A percentile compares a stretch with the other conserved stretches of the same genome.
Conservation (phyloP, 1,284 basidiomycete genomes). For the Polyporus tsugae region DNA sequence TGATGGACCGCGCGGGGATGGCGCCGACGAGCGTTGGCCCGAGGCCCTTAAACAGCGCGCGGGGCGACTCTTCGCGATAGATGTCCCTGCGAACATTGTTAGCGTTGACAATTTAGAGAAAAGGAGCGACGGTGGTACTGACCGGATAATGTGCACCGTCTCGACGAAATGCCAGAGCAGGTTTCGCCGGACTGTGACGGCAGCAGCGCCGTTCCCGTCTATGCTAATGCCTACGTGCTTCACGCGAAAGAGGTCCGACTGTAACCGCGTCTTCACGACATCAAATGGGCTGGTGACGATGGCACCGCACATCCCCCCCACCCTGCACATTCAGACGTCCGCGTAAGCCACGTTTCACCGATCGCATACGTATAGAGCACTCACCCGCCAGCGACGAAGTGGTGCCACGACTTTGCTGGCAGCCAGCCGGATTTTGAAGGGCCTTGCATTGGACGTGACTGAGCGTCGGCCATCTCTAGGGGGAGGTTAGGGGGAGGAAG, state of each 20-base stretch:
- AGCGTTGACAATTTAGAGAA: background rate
- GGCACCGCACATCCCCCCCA: conserved; percentile 98
- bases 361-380: conserved; percentile 40
- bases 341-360: conserved; percentile 20
- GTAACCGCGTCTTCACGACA: conserved; percentile 97
- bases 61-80: conserved; percentile 88
- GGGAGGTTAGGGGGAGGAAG: background rate
- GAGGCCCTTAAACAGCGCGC: conserved; percentile 94
- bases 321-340: conserved; percentile 50
- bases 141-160: conserved; percentile 91
- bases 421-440: conserved; percentile 49
- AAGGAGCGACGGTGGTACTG: conserved; percentile 34
- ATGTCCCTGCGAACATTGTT: conserved; percentile 69
- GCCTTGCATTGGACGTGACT: conserved; percentile 37
- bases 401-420: conserved; percentile 85
- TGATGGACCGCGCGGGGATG: conserved; percentile 95
- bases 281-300: conserved; percentile 98
- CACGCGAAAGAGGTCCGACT: conserved; percentile 88
- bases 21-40: conserved; percentile 96
- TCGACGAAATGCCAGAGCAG: conserved; percentile 95
- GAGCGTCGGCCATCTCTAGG: conserved; percentile 35
- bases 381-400: conserved; percentile 89
- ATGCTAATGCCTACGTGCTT: conserved; percentile 56
- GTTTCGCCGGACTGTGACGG: conserved; percentile 54
- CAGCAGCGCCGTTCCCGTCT: conserved; percentile 49